Conservation (phyloP, 2,329 filamentous ascomycete genomes). For the Penicillium verrucosum region DNA sequence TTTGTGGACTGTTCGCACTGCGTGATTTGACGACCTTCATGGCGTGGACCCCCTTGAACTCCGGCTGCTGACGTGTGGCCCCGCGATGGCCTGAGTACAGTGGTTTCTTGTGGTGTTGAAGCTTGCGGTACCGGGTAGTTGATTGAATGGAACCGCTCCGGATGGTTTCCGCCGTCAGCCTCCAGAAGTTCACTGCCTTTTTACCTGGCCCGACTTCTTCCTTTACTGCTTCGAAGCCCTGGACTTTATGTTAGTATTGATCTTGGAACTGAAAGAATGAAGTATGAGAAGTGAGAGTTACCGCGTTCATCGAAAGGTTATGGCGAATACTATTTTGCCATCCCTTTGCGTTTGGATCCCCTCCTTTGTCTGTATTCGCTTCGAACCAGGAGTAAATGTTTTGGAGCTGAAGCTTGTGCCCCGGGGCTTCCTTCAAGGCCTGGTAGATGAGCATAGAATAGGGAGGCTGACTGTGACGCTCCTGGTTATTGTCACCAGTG, state of each 20-base stretch:
- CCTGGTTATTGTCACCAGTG: constrained; percentile 21
- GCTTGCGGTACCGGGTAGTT: constrained; percentile 73
- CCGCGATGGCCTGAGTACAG: constrained; percentile 37
- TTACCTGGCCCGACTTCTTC: constrained; percentile 48
- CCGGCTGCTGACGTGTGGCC: constrained; percentile 41
- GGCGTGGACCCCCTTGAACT: constrained; percentile 42
- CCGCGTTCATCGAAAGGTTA: constrained; percentile 92
- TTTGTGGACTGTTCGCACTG: constrained; percentile 20
- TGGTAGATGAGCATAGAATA: constrained; percentile 80
- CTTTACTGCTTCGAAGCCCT: constrained; percentile 54
- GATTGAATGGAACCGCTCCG: constrained; percentile 68
- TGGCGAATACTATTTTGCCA: constrained; percentile 97
- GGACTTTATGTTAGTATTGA: not conserved
- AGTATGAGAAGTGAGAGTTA: constrained; percentile 42
- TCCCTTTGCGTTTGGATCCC: constrained; percentile 59
- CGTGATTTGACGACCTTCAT: constrained; percentile 36
- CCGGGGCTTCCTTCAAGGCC: constrained; percentile 66
- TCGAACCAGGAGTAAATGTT: constrained; percentile 91
- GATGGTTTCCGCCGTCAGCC: constrained; percentile 67
- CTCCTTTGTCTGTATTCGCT: constrained; percentile 73
- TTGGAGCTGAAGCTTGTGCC: constrained; percentile 71
- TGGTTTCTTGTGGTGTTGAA: constrained; percentile 37
- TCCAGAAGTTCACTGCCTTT: constrained; percentile 71
- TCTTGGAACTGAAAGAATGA: not conserved
- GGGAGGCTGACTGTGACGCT: constrained; percentile 53